phyloP scores from a whole-genome alignment of 2,329 filamentous ascomycete genomes.

The Neodidymelliopsis sp. region DNA sequence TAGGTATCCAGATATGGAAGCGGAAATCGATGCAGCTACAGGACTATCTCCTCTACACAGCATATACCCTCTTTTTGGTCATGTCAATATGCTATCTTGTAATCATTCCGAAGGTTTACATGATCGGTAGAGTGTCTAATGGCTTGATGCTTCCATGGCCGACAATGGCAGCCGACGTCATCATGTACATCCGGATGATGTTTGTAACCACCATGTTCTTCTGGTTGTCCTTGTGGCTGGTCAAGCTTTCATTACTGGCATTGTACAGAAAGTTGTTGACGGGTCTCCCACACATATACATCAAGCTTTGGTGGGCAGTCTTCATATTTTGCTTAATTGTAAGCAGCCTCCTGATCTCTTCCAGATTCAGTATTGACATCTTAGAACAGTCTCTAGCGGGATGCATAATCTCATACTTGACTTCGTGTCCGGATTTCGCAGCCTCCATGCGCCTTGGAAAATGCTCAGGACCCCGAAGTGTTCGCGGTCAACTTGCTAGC shows the following conservation, averaged over 20 bases:
- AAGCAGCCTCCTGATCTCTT: slow-evolving; percentile 9
- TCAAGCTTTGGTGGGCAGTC: slow-evolving; percentile 49
- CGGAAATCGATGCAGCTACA: slow-evolving; percentile 18
- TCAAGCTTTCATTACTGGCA: slow-evolving; percentile 52
- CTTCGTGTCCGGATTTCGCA: slow-evolving; percentile 47
- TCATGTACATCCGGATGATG: slow-evolving; percentile 48
- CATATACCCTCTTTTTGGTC: slow-evolving; percentile 38
- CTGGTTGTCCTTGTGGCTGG: slow-evolving; percentile 51
- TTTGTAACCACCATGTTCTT: slow-evolving; percentile 50
- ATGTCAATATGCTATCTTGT: slow-evolving; percentile 45
- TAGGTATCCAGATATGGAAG: slow-evolving; percentile 21
- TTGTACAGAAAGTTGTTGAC: slow-evolving; percentile 50
- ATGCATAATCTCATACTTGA: slow-evolving; percentile 42
- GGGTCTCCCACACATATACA: slow-evolving; percentile 40
- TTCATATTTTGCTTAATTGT: slow-evolving; percentile 46
- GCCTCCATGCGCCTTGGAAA: slow-evolving; percentile 22
- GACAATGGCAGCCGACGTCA: slow-evolving; percentile 40
- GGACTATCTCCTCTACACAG: slow-evolving; percentile 33
- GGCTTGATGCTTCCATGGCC: slow-evolving; percentile 36
- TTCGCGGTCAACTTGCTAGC: slow-evolving; percentile 41
- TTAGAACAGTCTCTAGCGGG: background rate
- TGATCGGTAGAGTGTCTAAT: slow-evolving; percentile 32
- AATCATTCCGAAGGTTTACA: slow-evolving; percentile 45
- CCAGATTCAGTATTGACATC: background rate
- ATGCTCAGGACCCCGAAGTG: slow-evolving; percentile 39